Percentiles rank a stretch among this genome's conserved stretches.
Evolutionary conservation across 768 basidiomycete genomes (phyloP).

Genomic region (Lentinula boryana): DNA sequence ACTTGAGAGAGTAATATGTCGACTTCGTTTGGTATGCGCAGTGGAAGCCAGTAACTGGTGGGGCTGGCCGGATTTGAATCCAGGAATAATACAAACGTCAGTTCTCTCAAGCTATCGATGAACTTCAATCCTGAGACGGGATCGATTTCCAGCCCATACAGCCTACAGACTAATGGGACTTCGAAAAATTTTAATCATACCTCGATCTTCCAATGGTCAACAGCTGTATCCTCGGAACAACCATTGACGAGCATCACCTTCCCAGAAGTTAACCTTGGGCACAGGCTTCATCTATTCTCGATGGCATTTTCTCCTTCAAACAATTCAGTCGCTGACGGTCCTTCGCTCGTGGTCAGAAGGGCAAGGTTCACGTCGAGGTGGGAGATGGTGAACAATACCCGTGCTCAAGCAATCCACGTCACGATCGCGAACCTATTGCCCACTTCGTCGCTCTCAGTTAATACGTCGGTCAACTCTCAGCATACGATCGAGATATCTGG

Average conservation of each 20-base stretch:
- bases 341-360: constrained; percentile 32
- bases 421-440: constrained; percentile 48
- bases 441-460: constrained; percentile 16
- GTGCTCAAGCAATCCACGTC: constrained; percentile 44
- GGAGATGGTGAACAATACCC: constrained; percentile 29
- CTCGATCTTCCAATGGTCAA: constrained; percentile 40
- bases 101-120: background rate
- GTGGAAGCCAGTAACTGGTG: constrained; percentile 43
- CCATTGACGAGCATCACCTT: constrained; percentile 38
- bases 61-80: constrained; percentile 31
- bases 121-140: background rate
- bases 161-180: constrained; percentile 29
- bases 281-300: constrained; percentile 40
- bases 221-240: constrained; percentile 33
- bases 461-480: constrained; percentile 24
- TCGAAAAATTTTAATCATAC: constrained; percentile 34
- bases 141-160: constrained; percentile 31
- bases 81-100: constrained; percentile 39
- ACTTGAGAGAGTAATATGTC: background rate
- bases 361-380: constrained; percentile 42
- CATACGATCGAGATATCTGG: constrained; percentile 33
- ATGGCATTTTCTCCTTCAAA: constrained; percentile 33
- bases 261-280: constrained; percentile 22
- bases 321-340: constrained; percentile 10
- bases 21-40: constrained; percentile 10